Base-by-base conservation (phyloP, 331 rosid genomes). In the Pyracantha coccinea region DNA sequence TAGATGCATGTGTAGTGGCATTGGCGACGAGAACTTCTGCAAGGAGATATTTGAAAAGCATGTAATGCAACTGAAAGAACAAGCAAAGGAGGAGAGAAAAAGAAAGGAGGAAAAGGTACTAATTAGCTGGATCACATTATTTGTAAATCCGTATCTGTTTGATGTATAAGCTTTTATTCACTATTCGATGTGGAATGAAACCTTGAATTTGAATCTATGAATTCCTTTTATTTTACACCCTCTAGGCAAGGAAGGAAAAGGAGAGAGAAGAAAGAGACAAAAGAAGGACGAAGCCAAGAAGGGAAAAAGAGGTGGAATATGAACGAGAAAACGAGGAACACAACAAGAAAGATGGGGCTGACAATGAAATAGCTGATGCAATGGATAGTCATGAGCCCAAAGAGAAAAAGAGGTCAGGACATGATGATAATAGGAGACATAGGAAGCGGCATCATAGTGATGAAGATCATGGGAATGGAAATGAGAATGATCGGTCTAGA, bases 41-140 rank as follows among this genome's bases (percentile, higher is more conserved):
- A 87, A 66, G 85, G 89, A 88, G 78, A 63, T 86, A 73, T 91
- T 93, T 83, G 97, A 93, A 81, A 88, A 88, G 55, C 85, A 89
- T 82, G 64, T 91, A 66, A 66, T 77, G n/a, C 96, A 91, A 75
- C 85, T 93, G 77, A 89, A 87, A 83, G 98, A 93, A 71, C 90
- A 83, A 78, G 89, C 87, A 72, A 89, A 88, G 75, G 98, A 93
- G 82, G 97, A 91, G 80, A 84, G 87, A 70, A 91, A 86, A 84
- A 84, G 96, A 66, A 89, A 89, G 81, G 98, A 91, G 78, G 97
- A 93, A 68, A 93, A 87, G 97, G 98, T 93, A 89, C 65, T 33
- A 65, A 47, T 69, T 50, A 50, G 53, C 59, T 21, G 35, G 68
- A 67, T 45, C 58, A 38, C 25, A 28, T 12, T 66, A 27, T 50